Base-by-base conservation (phyloP, 306 rosid species). In the Vigna trinervia region DNA sequence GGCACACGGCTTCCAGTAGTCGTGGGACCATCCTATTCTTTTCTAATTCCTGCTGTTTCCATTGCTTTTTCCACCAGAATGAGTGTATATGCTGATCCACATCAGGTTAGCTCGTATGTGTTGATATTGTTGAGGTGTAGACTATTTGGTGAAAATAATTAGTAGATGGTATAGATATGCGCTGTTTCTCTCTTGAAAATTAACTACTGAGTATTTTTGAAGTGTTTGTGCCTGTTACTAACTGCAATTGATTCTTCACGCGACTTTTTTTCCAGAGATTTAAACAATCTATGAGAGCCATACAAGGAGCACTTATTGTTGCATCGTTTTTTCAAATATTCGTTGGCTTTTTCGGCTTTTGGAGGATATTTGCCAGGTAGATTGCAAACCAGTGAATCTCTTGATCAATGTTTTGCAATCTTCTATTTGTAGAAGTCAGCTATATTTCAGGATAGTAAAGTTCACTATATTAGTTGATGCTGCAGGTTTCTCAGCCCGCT, bases 1-100 rank as follows among this genome's bases (percentile, higher is more conserved):
- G 98, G 96, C 50, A 88, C 92, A 28, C 83, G 97, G 43, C 90
- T 95, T 65, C 98, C 97, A 0, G 97, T 95, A 36, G 97, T 92
- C 41, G 86, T 92, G 14, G 93, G 97, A 48, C 83, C 89, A 47
- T 95, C 98, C 0, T 88, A 90, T 74, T 85, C 98, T 47, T 92
- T 74, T 78, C 57, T 90, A 51, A 75, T 92, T 76, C 98, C 97
- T 32, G 81, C 83, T 59, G 7, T 86, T 48, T 71, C 98, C 2
- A 5, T 90, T 7, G 86, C 89, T 67, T 71, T 85, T 30, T 89
- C 96, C 8, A 14, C 81, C 15, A 90, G 96, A 76, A 86, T 94
- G 81, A 77, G 65, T 61, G 4, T 7, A 15, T 83, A 68, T 54
- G 15, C 17, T 6, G 88, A 90, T 45, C 93, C 97, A 28, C 95